Evolutionary conservation across 768 basidiomycete species (phyloP), one percentile per base, ranked within the genome.

Genomic region (Leccinum rimulosum): DNA sequence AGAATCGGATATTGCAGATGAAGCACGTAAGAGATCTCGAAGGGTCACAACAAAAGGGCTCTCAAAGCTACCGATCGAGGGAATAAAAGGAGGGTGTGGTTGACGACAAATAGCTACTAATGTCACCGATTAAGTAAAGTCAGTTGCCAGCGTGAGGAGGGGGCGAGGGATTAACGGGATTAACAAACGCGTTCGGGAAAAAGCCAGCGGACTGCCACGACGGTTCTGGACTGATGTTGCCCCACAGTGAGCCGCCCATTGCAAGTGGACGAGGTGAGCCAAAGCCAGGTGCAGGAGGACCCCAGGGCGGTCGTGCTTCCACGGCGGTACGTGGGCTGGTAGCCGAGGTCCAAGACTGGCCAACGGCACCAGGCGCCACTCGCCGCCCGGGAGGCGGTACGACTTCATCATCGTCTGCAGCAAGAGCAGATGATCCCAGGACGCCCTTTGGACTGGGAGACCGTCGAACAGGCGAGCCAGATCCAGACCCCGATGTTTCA

Each of bases 391-490:
- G 78, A 17, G 80, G 74, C 43, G 79, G 73, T 15, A 92, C 82
- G 11, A 91, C 87, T 68, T 92, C 90, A 68, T 93, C 91, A 60
- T 90, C 90, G 60, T 91, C 89, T 14, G 89, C 83, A 3, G 85
- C 83, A 19, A 92, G 79, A 19, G 91, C 90, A 5, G 87, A 87
- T 14, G 90, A 91, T 12, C 91, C 91, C 7, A 91, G 77, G 36
- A 86, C 74, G 43, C 85, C 84, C 68, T 91, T 91, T 9, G 82
- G 82, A 60, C 80, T 82, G 4, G 81, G 79, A 36, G 82, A 80
- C 10, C 80, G 77, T 49, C 78, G 75, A 17, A 73, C 73, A 11
- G 82, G 80, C 1, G 88, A 89, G 3, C 84, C 85, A 11, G 86
- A 85, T 2, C 83, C 84, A 1, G 87, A 85, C 8, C 81, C 74